Evolutionary conservation across 805 yeast species (phyloP), one percentile per base, ranked within the genome.

Genomic region (Metschnikowia orientalis): DNA sequence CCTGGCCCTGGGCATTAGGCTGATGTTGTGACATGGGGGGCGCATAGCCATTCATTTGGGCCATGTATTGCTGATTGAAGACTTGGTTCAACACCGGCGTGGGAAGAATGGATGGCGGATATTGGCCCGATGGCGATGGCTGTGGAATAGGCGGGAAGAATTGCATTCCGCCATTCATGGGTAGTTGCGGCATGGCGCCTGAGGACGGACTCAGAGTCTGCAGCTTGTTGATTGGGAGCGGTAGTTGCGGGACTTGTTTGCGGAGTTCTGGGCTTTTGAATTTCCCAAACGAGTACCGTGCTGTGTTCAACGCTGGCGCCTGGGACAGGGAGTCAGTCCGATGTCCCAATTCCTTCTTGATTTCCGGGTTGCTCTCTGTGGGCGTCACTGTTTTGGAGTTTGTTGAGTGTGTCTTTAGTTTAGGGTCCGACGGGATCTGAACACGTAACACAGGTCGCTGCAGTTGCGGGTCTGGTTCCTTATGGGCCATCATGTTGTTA

Each of bases 361-460:
- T 21, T 8, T 29, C 32, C 8, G 18, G 35, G 21, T 54, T n/a
- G 6, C 25, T 44, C 37, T 65, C 61, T 8, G 67, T 29, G 1
- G 76, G 75, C 4, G 77, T 66, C 15, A 71, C 48, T 0, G 77
- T 68, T 8, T 22, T 22, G 8, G 32, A 23, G 16, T 63, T 47
- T 32, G 72, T 66, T 47, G 72, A 54, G 51, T 67, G 65, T 6
- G 31, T 20, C 22, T 34, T 35, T 1, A 55, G 48, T 34, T 62
- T 61, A 33, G 60, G 41, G 48, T 68, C 75, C 4, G 60, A 61
- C 1, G 87, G 87, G n/a, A 80, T 80, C 44, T 77, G 77, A 8
- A 80, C 79, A 35, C 84, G 56, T 27, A 80, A 56, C 1, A 79
- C 68, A 1, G 87, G 87, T 38, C 87, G 56, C 30, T 42, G 50